phyloP scores from a whole-genome alignment of 441 rosid species.

The Pelargonium citronellum region DNA sequence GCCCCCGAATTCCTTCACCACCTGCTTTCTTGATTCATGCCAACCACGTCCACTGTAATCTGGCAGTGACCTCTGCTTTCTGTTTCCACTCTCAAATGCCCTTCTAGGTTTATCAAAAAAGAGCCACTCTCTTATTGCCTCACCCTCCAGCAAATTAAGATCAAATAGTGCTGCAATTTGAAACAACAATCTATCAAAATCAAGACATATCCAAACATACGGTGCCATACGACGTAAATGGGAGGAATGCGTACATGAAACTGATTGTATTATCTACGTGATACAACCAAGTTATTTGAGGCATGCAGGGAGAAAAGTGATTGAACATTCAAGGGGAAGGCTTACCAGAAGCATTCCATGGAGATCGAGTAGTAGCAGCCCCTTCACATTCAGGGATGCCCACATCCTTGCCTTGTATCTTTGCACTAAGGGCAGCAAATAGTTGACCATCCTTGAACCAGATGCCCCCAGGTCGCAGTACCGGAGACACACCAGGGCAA shows the following conservation, averaged over 20 bases:
- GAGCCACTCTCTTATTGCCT: slow-evolving; percentile 56
- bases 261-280: too few relatives aligned
- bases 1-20: slow-evolving; percentile 54
- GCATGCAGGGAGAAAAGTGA: neutral
- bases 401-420: slow-evolving; percentile 51
- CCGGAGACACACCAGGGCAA: slow-evolving; percentile 41
- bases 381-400: slow-evolving; percentile 68
- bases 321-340: neutral
- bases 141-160: slow-evolving; percentile 45
- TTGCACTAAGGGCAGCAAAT: slow-evolving; percentile 43
- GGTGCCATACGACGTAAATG: too few relatives aligned
- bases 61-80: slow-evolving; percentile 66
- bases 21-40: slow-evolving; percentile 65
- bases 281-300: neutral
- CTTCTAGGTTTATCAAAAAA: slow-evolving; percentile 65
- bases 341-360: slow-evolving; percentile 60
- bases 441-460: slow-evolving; percentile 52
- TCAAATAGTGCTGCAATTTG: slow-evolving; percentile 46
- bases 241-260: too few relatives aligned
- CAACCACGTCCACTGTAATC: slow-evolving; percentile 64
- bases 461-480: slow-evolving; percentile 54
- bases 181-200: neutral
- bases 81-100: slow-evolving; percentile 66
- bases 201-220: too few relatives aligned
- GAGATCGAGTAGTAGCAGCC: slow-evolving; percentile 55